Conservation (phyloP, 257 asterid species). For the Coffea canephora region DNA sequence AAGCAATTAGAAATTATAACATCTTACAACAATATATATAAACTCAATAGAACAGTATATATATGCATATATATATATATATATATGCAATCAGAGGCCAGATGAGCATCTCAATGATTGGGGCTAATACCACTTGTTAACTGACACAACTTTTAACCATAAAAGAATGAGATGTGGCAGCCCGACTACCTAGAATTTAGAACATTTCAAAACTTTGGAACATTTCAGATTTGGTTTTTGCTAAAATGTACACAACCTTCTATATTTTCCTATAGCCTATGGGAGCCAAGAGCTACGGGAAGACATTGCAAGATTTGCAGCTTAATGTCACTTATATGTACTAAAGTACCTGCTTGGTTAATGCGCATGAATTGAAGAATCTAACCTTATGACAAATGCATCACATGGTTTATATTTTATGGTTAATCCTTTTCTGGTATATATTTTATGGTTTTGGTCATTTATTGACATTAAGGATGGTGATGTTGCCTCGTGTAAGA, state of each 20-base stretch:
- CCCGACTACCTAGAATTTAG: background rate
- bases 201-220: no score
- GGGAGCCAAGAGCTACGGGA: background rate
- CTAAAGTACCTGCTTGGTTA: background rate
- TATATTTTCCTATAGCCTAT: background rate
- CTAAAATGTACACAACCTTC: background rate
- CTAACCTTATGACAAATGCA: background rate
- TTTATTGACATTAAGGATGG: background rate
- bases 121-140: background rate
- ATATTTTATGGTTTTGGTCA: background rate
- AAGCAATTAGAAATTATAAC: no score
- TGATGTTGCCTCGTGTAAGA: constrained; percentile 1
- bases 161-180: background rate
- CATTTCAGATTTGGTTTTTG: background rate
- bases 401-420: background rate
- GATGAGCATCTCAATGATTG: background rate
- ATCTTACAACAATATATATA: no score
- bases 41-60: no score
- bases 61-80: no score
- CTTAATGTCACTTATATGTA: background rate
- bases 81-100: background rate
- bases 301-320: background rate
- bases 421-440: background rate
- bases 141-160: background rate
- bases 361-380: constrained; percentile 1